These are phyloP conservation scores for barley (Hordeum vulgare) DNA, from an alignment of 176 grass and related monocot species.

Conservation along the genomic window MorexV3_pseudomolecules_assembly NC_058523.1:332351675-332352174, in stretches of 20 bases:
- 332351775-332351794: neutral
- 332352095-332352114: neutral
- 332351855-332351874: conserved; percentile 1
- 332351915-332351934: neutral
- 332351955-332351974: neutral
- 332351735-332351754: neutral
- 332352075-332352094: neutral
- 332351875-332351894: too few relatives aligned
- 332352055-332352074: neutral
- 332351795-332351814: too few relatives aligned
- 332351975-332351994: neutral
- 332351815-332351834: too few relatives aligned
- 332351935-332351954: neutral
- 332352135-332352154: neutral
- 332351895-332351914: neutral
- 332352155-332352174: too few relatives aligned
- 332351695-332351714: conserved; percentile 1
- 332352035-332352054: neutral
- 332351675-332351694: conserved; percentile 71
- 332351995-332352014: neutral
- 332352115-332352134: neutral
- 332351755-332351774: neutral
- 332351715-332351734: neutral
- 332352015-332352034: neutral
- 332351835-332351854: too few relatives aligned